These are phyloP conservation scores for Chaetomiaceae sp. DNA, from an alignment of 2,329 filamentous ascomycete genomes.

Conservation along the genomic window DNA sequence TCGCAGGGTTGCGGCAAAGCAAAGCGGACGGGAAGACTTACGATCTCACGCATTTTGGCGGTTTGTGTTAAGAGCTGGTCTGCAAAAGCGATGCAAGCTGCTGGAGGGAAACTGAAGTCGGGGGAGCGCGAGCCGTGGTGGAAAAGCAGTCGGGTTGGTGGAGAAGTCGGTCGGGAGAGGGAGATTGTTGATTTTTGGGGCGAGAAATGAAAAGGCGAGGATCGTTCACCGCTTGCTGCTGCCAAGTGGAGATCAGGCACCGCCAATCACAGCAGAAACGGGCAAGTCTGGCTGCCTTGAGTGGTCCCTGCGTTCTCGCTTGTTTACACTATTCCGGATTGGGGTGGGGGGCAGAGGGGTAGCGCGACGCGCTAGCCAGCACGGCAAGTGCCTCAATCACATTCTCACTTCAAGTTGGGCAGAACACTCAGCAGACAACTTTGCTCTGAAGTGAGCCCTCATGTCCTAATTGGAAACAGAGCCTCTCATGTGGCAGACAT, in stretches of 20 bases:
- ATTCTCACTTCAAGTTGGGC: no score
- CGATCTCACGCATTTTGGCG: conserved; percentile 69
- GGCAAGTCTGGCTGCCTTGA: conserved; percentile 18
- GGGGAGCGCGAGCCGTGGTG: conserved; percentile 15
- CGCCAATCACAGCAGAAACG: conserved; percentile 23
- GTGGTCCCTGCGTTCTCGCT: conserved; percentile 26
- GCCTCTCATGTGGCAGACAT: no score
- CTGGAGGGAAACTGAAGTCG: conserved; percentile 26
- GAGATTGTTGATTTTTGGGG: conserved; percentile 32
- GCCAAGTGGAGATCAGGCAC: conserved; percentile 29
- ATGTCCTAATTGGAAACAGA: no score
- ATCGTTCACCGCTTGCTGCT: conserved; percentile 28
- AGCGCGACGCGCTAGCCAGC: conserved; percentile 22
- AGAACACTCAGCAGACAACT: no score
- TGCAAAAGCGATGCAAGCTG: conserved; percentile 19
- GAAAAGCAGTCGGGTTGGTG: conserved; percentile 23
- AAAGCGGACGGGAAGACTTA: conserved; percentile 41
- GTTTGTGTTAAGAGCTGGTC: conserved; percentile 28
- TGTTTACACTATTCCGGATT: conserved; percentile 21
- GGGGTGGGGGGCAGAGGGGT: conserved; percentile 5
- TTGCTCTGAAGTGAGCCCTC: no score
- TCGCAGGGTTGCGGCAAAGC: conserved; percentile 16
- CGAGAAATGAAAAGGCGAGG: conserved; percentile 26
- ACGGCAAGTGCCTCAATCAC: conserved; percentile 4
- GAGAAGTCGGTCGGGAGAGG: conserved; percentile 24